phyloP scores from a whole-genome alignment of 2,329 filamentous ascomycete species.

The Aspergillus latus region DNA sequence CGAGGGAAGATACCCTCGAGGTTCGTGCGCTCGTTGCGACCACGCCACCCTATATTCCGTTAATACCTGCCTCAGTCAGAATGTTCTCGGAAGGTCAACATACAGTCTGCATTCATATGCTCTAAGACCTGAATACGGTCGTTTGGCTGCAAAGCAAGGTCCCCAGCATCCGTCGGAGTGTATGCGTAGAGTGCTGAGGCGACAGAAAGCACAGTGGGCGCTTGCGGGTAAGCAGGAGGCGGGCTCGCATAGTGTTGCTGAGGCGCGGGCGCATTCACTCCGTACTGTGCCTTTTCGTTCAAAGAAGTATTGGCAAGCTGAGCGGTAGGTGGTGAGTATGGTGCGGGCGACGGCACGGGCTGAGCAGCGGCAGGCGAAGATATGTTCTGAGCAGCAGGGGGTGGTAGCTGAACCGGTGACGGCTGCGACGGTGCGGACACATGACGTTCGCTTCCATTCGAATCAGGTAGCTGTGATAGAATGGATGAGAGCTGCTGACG shows the following conservation, averaged over 20 bases:
- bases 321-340: slow-evolving; percentile 38
- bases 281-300: slow-evolving; percentile 43
- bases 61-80: slow-evolving; percentile 14
- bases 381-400: slow-evolving; percentile 15
- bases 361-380: slow-evolving; percentile 24
- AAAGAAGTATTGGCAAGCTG: slow-evolving; percentile 41
- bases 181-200: slow-evolving; percentile 85
- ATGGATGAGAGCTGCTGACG: slow-evolving; percentile 74
- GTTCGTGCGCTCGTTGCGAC: slow-evolving; percentile 77
- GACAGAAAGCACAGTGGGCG: slow-evolving; percentile 61
- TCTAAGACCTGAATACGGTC: slow-evolving; percentile 79
- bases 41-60: slow-evolving; percentile 64
- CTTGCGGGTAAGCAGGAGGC: slow-evolving; percentile 55
- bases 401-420: slow-evolving; percentile 28
- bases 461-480: slow-evolving; percentile 67
- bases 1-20: slow-evolving; percentile 93
- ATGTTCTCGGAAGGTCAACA: slow-evolving; percentile 16
- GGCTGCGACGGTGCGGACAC: slow-evolving; percentile 21
- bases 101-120: slow-evolving; percentile 93
- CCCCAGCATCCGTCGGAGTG: slow-evolving; percentile 73
- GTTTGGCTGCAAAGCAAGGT: slow-evolving; percentile 76
- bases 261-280: slow-evolving; percentile 27
- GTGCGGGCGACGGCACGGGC: slow-evolving; percentile 30
- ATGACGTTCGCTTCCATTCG: slow-evolving; percentile 25
- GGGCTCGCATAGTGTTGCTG: slow-evolving; percentile 45